phyloP scores from a whole-genome alignment of 139 green algal genomes.

The Gonium pectorale region DNA sequence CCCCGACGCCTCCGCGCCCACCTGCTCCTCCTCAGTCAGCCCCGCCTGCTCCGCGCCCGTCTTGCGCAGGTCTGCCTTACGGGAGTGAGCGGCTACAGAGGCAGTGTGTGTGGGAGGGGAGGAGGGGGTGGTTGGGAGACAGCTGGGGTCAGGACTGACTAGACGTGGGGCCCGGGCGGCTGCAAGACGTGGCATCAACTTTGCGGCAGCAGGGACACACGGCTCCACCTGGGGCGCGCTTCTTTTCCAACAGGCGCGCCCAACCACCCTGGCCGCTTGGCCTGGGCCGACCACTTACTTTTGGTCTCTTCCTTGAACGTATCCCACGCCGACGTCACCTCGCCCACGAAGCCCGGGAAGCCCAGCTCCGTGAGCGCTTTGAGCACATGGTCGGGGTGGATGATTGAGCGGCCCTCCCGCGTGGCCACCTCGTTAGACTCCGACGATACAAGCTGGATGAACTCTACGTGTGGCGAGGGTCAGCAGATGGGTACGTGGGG shows the following conservation, averaged over 20 bases:
- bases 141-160: no score
- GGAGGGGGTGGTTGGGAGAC: no score
- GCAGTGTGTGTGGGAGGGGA: no score
- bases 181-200: no score
- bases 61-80: conserved; percentile 53
- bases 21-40: conserved; percentile 66
- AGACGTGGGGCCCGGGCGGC: no score
- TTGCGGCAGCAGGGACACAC: no score
- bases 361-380: conserved; percentile 69
- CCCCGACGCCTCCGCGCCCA: not conserved
- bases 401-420: conserved; percentile 68
- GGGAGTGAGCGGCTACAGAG: conserved; percentile 27
- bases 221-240: no score
- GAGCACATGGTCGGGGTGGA: conserved; percentile 77
- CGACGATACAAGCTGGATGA: conserved; percentile 62
- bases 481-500: not conserved
- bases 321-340: conserved; percentile 44
- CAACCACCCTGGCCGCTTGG: no score
- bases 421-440: conserved; percentile 74
- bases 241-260: no score
- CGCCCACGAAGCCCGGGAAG: conserved; percentile 63
- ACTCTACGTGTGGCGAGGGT: conserved; percentile 57
- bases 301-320: conserved; percentile 63
- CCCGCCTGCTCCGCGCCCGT: conserved; percentile 60
- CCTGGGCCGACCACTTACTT: conserved; percentile 43